Percentiles rank a stretch among this genome's conserved stretches.
These are phyloP conservation scores for Cutaneotrichosporon cyanovorans DNA, from an alignment of 1,284 basidiomycete genomes.

Conservation along the genomic window DNA sequence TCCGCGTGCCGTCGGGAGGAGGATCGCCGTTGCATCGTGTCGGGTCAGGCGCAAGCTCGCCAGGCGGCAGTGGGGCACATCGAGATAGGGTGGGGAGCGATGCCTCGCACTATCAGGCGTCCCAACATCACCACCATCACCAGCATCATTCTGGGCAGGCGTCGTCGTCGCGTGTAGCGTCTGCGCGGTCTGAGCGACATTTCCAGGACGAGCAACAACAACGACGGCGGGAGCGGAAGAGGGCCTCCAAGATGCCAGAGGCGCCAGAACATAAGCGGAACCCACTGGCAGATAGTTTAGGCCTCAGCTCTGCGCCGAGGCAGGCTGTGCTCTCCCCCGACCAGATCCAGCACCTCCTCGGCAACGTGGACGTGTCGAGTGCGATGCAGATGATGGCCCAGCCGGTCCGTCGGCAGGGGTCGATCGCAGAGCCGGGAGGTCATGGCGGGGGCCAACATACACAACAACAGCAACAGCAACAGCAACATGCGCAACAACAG, in stretches of 20 bases:
- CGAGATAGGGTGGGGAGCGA: no score
- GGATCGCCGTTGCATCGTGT: not conserved
- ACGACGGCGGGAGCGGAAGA: not conserved
- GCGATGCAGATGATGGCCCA: conserved; percentile 29
- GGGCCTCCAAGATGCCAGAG: not conserved
- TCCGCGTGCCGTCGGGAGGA: not conserved
- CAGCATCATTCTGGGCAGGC: no score
- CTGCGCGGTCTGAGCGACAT: no score
- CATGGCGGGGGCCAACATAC: no score
- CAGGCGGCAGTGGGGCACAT: no score
- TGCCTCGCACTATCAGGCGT: no score
- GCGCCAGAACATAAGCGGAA: conserved; percentile 2
- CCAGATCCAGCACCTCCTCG: conserved; percentile 35
- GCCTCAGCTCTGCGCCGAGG: conserved; percentile 16
- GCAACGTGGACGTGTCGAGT: conserved; percentile 32
- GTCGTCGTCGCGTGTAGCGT: no score
- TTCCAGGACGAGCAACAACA: no score
- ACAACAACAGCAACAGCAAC: no score
- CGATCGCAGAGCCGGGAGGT: not conserved
- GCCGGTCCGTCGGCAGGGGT: conserved; percentile 1
- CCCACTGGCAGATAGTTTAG: conserved; percentile 29
- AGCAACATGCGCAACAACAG: no score
- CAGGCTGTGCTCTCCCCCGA: conserved; percentile 26
- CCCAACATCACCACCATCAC: no score
- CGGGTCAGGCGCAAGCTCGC: no score